These are phyloP conservation scores for Hirschioporus abietinus DNA, from an alignment of 768 basidiomycete genomes.

Conservation along the genomic window DNA sequence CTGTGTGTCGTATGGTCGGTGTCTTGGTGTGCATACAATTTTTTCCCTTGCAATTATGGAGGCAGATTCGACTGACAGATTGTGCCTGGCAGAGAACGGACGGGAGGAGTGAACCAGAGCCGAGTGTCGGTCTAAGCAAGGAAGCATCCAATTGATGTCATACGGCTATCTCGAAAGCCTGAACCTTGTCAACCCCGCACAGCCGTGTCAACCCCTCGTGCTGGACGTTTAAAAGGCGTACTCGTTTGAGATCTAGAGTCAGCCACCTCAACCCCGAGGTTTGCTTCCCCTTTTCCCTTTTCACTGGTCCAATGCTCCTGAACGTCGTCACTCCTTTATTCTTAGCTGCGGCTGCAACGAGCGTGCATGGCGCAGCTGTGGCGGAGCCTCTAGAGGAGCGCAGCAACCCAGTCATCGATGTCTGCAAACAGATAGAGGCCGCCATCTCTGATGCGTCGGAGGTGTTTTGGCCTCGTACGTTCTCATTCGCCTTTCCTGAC, in stretches of 20 bases:
- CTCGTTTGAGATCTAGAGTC: neutral
- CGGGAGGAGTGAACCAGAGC: no score
- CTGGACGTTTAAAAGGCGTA: neutral
- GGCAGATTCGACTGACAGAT: neutral
- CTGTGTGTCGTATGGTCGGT: neutral
- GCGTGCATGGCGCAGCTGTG: neutral
- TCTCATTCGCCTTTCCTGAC: neutral
- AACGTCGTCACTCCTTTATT: neutral
- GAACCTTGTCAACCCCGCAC: neutral
- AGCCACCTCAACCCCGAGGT: neutral
- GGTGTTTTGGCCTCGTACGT: constrained; percentile 13
- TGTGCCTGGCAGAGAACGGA: neutral
- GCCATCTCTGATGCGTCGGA: constrained; percentile 9
- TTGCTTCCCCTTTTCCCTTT: neutral
- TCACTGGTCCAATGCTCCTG: neutral
- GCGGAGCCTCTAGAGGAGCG: neutral
- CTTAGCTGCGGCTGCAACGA: neutral
- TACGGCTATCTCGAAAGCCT: neutral
- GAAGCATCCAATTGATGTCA: neutral
- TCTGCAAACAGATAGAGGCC: neutral
- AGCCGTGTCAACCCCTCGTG: no score
- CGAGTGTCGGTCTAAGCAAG: no score
- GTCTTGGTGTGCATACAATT: no score
- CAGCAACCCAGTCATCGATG: neutral
- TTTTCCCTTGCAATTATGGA: no score